Conservation (phyloP, 352 stramenopile genomes). For the Aphanomyces euteiches region DNA sequence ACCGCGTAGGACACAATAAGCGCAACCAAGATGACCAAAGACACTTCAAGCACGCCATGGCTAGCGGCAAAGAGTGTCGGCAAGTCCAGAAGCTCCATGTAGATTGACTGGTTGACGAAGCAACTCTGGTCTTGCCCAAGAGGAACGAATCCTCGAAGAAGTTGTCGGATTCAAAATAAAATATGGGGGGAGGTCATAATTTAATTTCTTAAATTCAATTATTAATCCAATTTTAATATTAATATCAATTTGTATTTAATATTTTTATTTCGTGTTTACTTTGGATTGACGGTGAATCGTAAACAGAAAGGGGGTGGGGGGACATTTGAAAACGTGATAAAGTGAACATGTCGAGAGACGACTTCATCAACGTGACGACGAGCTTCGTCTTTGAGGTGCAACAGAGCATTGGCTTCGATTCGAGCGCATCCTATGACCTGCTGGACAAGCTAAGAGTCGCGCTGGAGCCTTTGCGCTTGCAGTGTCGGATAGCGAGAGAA, state of each 20-base stretch:
- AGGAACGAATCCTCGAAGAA: too few species aligned
- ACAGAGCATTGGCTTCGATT: constrained; percentile 21
- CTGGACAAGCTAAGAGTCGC: constrained; percentile 1
- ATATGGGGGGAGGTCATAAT: too few species aligned
- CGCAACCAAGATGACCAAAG: constrained; percentile 1
- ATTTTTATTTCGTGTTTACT: not conserved
- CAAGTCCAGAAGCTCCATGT: constrained; percentile 7
- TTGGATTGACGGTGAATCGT: not conserved
- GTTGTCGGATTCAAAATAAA: too few species aligned
- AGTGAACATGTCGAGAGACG: constrained; percentile 16
- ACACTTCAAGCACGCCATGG: not conserved
- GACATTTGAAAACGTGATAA: too few species aligned
- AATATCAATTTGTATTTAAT: too few species aligned
- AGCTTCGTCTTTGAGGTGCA: constrained; percentile 25
- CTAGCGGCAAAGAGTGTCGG: not conserved
- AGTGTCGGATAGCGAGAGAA: not conserved
- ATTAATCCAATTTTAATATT: too few species aligned
- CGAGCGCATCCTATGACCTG: not conserved
- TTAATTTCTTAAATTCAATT: too few species aligned
- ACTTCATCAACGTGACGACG: constrained; percentile 20
- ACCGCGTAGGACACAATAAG: constrained; percentile 12
- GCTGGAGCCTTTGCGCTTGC: not conserved
- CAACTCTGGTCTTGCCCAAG: too few species aligned
- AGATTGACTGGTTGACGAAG: not conserved
- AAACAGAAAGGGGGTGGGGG: not conserved